These are phyloP conservation scores for Hericium alpestre DNA, from an alignment of 768 basidiomycete species.

Conservation along the genomic window DNA sequence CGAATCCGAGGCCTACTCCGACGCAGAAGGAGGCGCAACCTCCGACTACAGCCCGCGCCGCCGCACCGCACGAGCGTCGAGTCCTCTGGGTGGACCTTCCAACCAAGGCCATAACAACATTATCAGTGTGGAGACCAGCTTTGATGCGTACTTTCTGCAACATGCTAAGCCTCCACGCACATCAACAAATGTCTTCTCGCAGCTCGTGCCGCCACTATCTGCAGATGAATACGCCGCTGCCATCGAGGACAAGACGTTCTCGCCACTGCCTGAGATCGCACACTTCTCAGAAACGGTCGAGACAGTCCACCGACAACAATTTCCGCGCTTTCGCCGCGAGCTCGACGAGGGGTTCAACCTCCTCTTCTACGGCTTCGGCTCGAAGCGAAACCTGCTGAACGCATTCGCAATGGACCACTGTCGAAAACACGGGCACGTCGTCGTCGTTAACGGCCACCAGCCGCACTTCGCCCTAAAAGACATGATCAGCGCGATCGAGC, in stretches of 20 bases:
- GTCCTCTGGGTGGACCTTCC: not conserved
- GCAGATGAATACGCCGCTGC: constrained; percentile 11
- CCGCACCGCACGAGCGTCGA: not conserved
- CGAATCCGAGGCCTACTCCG: not conserved
- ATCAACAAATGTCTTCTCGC: constrained; percentile 47
- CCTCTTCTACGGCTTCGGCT: constrained; percentile 82
- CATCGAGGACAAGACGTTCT: constrained; percentile 11
- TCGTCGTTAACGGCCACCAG: constrained; percentile 71
- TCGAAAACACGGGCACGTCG: constrained; percentile 53
- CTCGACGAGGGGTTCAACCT: constrained; percentile 80
- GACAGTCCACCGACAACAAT: constrained; percentile 27
- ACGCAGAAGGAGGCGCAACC: not conserved
- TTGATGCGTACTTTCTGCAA: constrained; percentile 79
- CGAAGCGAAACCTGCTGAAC: constrained; percentile 71
- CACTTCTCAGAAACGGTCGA: constrained; percentile 20
- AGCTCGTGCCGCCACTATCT: not conserved
- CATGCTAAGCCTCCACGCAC: constrained; percentile 56
- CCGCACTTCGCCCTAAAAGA: constrained; percentile 61
- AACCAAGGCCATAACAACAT: not conserved
- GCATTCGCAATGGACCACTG: constrained; percentile 54
- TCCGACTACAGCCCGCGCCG: not conserved
- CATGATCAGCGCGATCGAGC: constrained; percentile 15
- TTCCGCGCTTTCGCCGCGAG: constrained; percentile 58
- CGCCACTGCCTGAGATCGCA: constrained; percentile 23
- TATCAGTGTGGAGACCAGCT: constrained; percentile 32